Evolutionary conservation across 2,329 filamentous ascomycete genomes (phyloP).

Genomic region (Chalara sp.): DNA sequence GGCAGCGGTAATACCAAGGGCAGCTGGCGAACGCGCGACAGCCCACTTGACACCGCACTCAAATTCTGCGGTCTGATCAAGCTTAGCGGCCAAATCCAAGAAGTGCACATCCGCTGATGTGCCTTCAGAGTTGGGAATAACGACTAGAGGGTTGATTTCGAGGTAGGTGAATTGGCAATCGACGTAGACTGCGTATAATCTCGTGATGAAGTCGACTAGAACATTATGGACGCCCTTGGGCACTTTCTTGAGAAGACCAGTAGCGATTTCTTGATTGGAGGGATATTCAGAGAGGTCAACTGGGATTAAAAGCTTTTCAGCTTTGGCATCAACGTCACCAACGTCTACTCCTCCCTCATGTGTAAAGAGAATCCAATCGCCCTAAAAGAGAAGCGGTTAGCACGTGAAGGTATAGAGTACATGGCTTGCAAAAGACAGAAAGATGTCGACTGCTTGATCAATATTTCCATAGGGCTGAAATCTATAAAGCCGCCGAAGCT

Average conservation of each 20-base stretch:
- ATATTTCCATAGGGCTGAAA: too few relatives aligned
- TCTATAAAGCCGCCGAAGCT: too few relatives aligned
- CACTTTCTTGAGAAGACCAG: constrained; percentile 81
- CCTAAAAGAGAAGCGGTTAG: constrained; percentile 44
- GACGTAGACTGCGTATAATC: constrained; percentile 97
- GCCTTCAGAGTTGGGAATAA: constrained; percentile 87
- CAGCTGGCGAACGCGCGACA: constrained; percentile 82
- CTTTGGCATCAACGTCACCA: constrained; percentile 97
- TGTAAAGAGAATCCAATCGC: constrained; percentile 99
- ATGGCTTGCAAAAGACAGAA: too few relatives aligned
- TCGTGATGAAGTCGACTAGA: constrained; percentile 97
- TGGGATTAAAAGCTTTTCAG: constrained; percentile 95
- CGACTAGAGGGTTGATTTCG: constrained; percentile 98
- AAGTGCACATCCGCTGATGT: constrained; percentile 96
- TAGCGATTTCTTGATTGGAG: constrained; percentile 89
- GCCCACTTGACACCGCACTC: constrained; percentile 99
- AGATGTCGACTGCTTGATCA: too few relatives aligned
- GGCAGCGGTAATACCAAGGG: constrained; percentile 72
- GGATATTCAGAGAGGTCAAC: constrained; percentile 93
- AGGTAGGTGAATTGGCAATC: constrained; percentile 99
- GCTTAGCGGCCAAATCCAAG: constrained; percentile 95
- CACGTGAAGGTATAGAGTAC: too few relatives aligned
- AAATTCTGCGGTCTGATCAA: constrained; percentile 98
- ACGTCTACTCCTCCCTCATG: constrained; percentile 99
- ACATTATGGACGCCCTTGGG: constrained; percentile 96